These are phyloP conservation scores for Termitomyces sp. DNA, from an alignment of 768 basidiomycete species.

Conservation along the genomic window DNA sequence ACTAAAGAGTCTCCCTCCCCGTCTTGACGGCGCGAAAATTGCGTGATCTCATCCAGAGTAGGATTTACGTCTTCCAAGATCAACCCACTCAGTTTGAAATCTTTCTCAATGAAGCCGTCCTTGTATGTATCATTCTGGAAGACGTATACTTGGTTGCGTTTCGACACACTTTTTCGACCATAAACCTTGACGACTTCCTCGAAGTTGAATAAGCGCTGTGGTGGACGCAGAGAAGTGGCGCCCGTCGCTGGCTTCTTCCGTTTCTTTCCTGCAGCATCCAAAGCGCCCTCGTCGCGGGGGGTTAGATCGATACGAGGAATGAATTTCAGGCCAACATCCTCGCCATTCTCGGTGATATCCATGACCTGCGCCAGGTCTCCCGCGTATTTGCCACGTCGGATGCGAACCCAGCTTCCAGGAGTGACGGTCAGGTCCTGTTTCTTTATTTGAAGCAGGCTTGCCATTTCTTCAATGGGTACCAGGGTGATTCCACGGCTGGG, in stretches of 20 bases:
- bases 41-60: conserved; percentile 93
- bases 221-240: conserved; percentile 67
- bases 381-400: conserved; percentile 88
- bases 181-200: conserved; percentile 89
- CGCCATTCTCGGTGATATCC: conserved; percentile 89
- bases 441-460: conserved; percentile 91
- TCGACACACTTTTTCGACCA: conserved; percentile 69
- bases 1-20: conserved; percentile 66
- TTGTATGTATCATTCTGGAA: conserved; percentile 93
- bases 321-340: conserved; percentile 89
- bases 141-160: conserved; percentile 69
- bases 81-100: conserved; percentile 77
- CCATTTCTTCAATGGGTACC: conserved; percentile 98
- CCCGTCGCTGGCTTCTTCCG: conserved; percentile 56
- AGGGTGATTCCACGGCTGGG: conserved; percentile 73
- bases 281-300: conserved; percentile 70
- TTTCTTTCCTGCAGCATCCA: conserved; percentile 61
- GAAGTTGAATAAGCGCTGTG: conserved; percentile 88
- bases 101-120: conserved; percentile 95
- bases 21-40: conserved; percentile 75
- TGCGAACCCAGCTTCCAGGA: conserved; percentile 91
- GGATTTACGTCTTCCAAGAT: conserved; percentile 88
- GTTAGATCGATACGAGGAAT: conserved; percentile 97
- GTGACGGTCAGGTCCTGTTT: conserved; percentile 84
- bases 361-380: conserved; percentile 95